Evolutionary conservation across 1,284 basidiomycete species (phyloP), one percentile per base, ranked within the genome.

Genomic region (Spongispora temasekensis): DNA sequence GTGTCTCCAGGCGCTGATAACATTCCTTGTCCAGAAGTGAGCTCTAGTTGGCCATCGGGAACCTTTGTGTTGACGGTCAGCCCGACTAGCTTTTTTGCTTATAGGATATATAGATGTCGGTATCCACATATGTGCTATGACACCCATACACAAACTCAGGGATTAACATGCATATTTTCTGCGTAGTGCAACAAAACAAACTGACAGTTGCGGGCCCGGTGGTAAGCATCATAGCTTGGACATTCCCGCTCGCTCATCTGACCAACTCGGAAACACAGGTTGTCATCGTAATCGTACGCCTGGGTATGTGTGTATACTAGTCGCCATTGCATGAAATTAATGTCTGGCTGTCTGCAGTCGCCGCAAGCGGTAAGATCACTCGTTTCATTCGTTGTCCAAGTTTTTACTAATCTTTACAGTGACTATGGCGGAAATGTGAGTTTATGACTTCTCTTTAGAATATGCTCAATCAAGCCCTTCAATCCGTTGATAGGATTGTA

Each of bases 21-120:
- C 69, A 13, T 73, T 71, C 32, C 42, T 73, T 8, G 64, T 61
- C 27, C 68, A 70, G 64, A 61, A 61, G 68, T 60, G 19, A 28
- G 19, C 19, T 42, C 3, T 8, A 6, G 21, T 5, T 12, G n/a
- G 4, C n/a, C 9, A 27, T 1, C 5, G 35, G 2, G 17, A 31
- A 3, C 2, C 35, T 34, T 71, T 30, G 23, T 31, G n/a, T 35
- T 61, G 32, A 67, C 15, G 17, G 25, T 37, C 13, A 17, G 21
- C 12, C 46, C 9, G 25, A 52, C 37, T 19, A 70, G 68, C 42
- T 73, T 70, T 59, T 71, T 70, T 46, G 60, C 61, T 12, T 52
- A 68, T 53, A 66, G 71, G 31, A 72, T 70, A 62, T 68, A 73
- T 50, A 62, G 35, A 66, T 51, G 68, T 73, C 19, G 2, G 68